phyloP scores from a whole-genome alignment of 306 rosid species.

The Trifolium pratense region DNA sequence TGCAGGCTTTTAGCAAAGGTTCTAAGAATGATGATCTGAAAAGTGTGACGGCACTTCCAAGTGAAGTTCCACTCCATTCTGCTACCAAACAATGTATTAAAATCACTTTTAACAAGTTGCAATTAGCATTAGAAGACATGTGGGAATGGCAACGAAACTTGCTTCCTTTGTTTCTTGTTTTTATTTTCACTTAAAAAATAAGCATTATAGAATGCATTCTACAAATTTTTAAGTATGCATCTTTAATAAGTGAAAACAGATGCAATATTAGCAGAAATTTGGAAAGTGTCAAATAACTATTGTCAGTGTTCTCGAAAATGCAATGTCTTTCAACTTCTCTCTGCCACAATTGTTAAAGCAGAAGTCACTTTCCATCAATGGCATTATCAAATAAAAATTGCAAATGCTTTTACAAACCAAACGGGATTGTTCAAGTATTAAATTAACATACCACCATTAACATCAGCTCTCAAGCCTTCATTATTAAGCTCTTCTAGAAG shows the following conservation, averaged over 20 bases:
- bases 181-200: background rate
- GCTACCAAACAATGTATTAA: conserved; percentile 39
- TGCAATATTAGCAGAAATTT: background rate
- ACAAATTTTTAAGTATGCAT: background rate
- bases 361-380: background rate
- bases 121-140: conserved; percentile 28
- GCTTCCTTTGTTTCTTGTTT: background rate
- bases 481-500: conserved; percentile 72
- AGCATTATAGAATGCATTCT: background rate
- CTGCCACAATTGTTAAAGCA: background rate
- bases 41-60: conserved; percentile 64
- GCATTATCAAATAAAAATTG: background rate
- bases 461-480: conserved; percentile 58
- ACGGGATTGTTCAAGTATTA: conserved; percentile 2
- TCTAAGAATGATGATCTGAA: conserved; percentile 78
- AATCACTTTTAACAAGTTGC: conserved; percentile 26
- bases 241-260: background rate
- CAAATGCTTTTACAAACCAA: background rate
- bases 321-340: background rate
- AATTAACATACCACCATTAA: conserved; percentile 59
- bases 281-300: background rate
- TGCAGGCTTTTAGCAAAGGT: conserved; percentile 74
- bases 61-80: conserved; percentile 63
- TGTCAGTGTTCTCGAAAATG: background rate
- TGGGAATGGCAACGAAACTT: background rate